Percentiles rank a stretch among this genome's conserved stretches.
phyloP scores from a whole-genome alignment of 2,329 filamentous ascomycete species.

The Davidsoniella virescens region DNA sequence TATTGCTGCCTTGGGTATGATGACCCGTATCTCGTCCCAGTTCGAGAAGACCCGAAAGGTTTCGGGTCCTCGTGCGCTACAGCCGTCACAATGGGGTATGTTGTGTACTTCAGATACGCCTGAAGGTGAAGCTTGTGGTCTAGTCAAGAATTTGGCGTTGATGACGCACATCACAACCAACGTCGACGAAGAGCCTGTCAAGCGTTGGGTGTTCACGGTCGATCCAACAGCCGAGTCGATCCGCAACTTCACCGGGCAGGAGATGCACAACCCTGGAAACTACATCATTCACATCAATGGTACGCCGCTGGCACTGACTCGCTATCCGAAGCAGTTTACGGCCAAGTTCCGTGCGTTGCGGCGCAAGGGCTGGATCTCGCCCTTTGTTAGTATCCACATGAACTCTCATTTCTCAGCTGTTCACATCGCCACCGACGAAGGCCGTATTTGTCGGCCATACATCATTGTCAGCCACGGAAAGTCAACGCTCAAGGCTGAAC shows the following conservation, averaged over 20 bases:
- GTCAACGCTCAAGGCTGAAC: slow-evolving; percentile 61
- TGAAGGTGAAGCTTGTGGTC: slow-evolving; percentile 93
- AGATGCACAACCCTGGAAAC: slow-evolving; percentile 69
- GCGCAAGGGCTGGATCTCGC: slow-evolving; percentile 79
- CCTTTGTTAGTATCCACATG: slow-evolving; percentile 92
- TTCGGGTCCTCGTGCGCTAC: slow-evolving; percentile 82
- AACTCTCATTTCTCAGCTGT: slow-evolving; percentile 85
- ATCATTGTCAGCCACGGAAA: slow-evolving; percentile 85
- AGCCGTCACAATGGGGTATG: slow-evolving; percentile 98
- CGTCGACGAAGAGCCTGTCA: slow-evolving; percentile 81
- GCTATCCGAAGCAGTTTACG: slow-evolving; percentile 73
- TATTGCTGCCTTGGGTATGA: slow-evolving; percentile 94
- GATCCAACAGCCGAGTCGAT: slow-evolving; percentile 71
- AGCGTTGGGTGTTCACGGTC: slow-evolving; percentile 69
- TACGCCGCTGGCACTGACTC: slow-evolving; percentile 76
- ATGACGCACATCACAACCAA: slow-evolving; percentile 99
- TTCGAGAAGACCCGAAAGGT: slow-evolving; percentile 98
- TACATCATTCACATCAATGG: slow-evolving; percentile 94
- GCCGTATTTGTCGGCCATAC: slow-evolving; percentile 85
- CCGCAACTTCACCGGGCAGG: slow-evolving; percentile 53
- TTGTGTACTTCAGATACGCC: slow-evolving; percentile 93
- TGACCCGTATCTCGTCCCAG: slow-evolving; percentile 96
- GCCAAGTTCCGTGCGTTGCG: slow-evolving; percentile 73
- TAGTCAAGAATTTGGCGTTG: slow-evolving; percentile 92
- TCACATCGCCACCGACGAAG: slow-evolving; percentile 93